phyloP scores from a whole-genome alignment of 805 yeast species.

The Candida pini region DNA sequence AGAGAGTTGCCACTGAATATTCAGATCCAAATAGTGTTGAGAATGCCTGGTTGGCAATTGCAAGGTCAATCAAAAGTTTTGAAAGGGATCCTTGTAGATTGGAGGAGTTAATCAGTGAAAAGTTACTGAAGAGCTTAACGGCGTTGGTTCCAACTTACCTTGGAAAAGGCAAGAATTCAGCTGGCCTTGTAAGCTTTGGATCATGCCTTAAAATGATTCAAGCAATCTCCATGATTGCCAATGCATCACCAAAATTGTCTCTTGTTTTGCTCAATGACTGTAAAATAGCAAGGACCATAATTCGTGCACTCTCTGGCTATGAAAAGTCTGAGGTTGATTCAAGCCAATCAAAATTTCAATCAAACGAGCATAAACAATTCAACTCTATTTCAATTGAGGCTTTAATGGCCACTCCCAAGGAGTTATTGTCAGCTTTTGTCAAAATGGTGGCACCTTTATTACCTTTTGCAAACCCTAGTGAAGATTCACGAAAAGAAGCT shows the following conservation, averaged over 20 bases:
- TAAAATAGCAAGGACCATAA: constrained; percentile 42
- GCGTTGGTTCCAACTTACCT: constrained; percentile 24
- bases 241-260: constrained; percentile 38
- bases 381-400: constrained; percentile 52
- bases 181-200: constrained; percentile 27
- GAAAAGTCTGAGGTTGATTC: constrained; percentile 28
- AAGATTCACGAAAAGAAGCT: constrained; percentile 2
- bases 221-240: constrained; percentile 40
- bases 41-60: constrained; percentile 58
- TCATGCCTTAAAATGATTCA: constrained; percentile 37
- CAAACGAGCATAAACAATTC: not conserved
- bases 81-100: constrained; percentile 36
- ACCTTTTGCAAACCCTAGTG: constrained; percentile 35
- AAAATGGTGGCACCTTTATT: constrained; percentile 51
- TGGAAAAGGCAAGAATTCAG: constrained; percentile 21
- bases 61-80: constrained; percentile 51
- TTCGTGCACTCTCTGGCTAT: constrained; percentile 45
- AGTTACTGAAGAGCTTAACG: constrained; percentile 29
- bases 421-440: constrained; percentile 49
- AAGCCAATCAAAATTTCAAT: not conserved
- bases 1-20: constrained; percentile 48
- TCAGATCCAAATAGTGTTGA: constrained; percentile 59
- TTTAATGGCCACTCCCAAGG: constrained; percentile 67
- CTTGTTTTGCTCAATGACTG: constrained; percentile 41
- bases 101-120: constrained; percentile 36